Conservation (phyloP, 2,329 filamentous ascomycete species). For the Penicillium brasilianum region DNA sequence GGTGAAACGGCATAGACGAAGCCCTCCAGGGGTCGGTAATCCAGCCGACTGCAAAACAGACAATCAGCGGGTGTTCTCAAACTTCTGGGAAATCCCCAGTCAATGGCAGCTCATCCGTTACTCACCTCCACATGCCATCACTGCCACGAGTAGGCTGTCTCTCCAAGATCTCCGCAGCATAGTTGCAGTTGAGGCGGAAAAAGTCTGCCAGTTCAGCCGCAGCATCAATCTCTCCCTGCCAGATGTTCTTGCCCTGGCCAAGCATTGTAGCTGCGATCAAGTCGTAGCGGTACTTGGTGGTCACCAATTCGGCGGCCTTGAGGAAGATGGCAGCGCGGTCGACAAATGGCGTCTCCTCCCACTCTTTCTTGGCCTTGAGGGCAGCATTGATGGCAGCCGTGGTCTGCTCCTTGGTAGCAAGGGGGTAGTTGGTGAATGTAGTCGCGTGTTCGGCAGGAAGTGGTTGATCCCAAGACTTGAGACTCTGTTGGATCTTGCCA, state of each 20-base stretch:
- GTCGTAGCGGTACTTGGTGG: constrained; percentile 90
- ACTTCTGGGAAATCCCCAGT: neutral
- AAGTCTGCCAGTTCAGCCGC: constrained; percentile 91
- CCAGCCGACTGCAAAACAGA: constrained; percentile 62
- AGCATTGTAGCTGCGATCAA: constrained; percentile 94
- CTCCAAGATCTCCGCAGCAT: constrained; percentile 83
- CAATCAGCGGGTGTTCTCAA: neutral
- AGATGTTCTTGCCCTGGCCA: constrained; percentile 95
- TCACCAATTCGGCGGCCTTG: constrained; percentile 87
- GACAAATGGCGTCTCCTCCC: constrained; percentile 83
- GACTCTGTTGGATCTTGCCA: constrained; percentile 33
- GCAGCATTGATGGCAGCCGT: constrained; percentile 78
- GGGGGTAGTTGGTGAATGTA: constrained; percentile 79
- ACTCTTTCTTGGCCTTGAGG: constrained; percentile 77
- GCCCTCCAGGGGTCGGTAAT: constrained; percentile 87
- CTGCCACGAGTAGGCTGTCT: constrained; percentile 83
- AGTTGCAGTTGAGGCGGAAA: constrained; percentile 68
- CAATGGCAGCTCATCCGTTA: neutral
- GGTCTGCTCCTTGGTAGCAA: constrained; percentile 76
- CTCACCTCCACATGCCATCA: constrained; percentile 81
- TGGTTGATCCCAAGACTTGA: constrained; percentile 34
- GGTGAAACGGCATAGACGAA: constrained; percentile 93
- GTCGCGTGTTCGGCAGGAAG: constrained; percentile 47
- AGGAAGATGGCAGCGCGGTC: constrained; percentile 90
- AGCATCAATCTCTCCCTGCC: constrained; percentile 94